Base-by-base conservation (phyloP, 495 filamentous ascomycete species). In the Tuber brumale region DNA sequence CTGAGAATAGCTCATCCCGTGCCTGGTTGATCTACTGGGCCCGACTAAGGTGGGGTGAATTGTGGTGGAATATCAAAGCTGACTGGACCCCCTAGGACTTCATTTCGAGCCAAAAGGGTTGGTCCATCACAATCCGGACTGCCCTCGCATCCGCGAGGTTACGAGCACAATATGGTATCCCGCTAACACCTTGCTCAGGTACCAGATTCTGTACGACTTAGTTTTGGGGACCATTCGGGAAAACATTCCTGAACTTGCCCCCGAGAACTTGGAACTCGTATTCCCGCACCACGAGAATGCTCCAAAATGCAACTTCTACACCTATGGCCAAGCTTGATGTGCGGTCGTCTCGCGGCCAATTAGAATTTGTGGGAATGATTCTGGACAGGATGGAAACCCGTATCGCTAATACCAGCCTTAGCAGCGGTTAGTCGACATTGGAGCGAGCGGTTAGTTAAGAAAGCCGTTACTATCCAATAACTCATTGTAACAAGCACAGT, bases 231-330 rank as follows among this genome's bases (percentile, higher is more conserved):
- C 85, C 4, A 89, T 93, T 74, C 76, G 81, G 71, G 77, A 82
- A 74, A 85, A 86, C 69, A 91, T 87, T 86, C 90, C 90, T 14
- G 88, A 91, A 74, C 85, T 90, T 75, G 79, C 84, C n/a, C 88
- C 90, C 2, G 86, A 86, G 10, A 81, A 81, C 6, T 82, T 91
- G 69, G 85, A 85, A 0, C 84, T 86, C 81, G 85, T 90, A 43
- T 86, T 89, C 74, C 90, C 89, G 37, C 70, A 81, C 7, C 91
- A 89, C 88, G 81, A 84, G 61, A 84, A 84, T 5, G 87, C 57
- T 35, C 51, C 51, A 61, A 61, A 61, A 27, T 61, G 23, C 51
- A 14, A 61, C 14, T 61, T 61, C n/a, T 31, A 61, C n/a, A 27
- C 51, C 51, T 61, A 61, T 14, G 51, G n/a, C 51, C 51, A 27